These are phyloP conservation scores for Tylopilus subfusipes DNA, from an alignment of 768 basidiomycete species.

Conservation along the genomic window DNA sequence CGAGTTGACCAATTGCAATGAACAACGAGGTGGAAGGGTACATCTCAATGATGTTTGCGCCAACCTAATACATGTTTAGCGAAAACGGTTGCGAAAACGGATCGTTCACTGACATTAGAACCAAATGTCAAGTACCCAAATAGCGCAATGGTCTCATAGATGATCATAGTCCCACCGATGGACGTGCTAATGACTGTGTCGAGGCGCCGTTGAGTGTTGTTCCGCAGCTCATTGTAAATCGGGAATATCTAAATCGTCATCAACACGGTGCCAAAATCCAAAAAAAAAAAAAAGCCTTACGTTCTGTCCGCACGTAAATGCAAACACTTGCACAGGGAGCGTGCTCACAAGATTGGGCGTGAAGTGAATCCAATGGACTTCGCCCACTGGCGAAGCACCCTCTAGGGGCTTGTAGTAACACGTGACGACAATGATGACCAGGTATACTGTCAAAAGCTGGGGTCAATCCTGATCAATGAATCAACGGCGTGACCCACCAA, in stretches of 20 bases:
- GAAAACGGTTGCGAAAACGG: neutral
- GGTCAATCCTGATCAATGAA: conserved; percentile 1
- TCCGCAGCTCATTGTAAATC: conserved; percentile 85
- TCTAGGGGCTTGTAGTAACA: conserved; percentile 77
- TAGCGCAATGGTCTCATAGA: conserved; percentile 85
- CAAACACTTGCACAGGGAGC: conserved; percentile 92
- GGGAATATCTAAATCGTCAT: conserved; percentile 69
- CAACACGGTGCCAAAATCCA: conserved; percentile 2
- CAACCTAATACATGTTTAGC: conserved; percentile 50
- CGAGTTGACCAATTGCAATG: conserved; percentile 89
- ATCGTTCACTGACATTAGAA: conserved; percentile 52
- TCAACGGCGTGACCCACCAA: conserved; percentile 51
- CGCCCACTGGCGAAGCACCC: conserved; percentile 59
- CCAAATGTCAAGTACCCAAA: conserved; percentile 96
- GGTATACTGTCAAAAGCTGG: conserved; percentile 52
- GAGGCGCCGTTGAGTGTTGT: conserved; percentile 78
- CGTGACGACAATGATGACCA: conserved; percentile 72
- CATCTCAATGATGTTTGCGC: conserved; percentile 93
- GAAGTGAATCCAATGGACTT: conserved; percentile 69
- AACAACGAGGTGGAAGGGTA: conserved; percentile 87
- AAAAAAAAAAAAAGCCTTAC: conserved; percentile 41
- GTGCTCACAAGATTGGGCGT: conserved; percentile 76
- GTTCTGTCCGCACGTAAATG: conserved; percentile 91
- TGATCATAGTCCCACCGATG: conserved; percentile 78
- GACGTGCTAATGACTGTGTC: conserved; percentile 84